These are phyloP conservation scores for Fraxinus sp. DNA, from an alignment of 305 asterid genomes.

Conservation along the genomic window DNA sequence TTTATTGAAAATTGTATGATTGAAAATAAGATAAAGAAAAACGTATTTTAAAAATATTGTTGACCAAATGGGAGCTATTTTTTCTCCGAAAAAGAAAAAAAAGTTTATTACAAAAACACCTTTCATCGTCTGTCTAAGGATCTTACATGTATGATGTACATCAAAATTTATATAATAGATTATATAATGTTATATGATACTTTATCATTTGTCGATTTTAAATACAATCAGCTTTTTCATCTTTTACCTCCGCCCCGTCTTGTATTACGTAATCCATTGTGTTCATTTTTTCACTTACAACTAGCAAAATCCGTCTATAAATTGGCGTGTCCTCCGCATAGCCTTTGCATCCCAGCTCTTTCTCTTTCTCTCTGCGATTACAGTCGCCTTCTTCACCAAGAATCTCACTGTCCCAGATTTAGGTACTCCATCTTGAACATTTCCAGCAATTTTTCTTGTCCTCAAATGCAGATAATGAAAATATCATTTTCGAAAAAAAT, in stretches of 20 bases:
- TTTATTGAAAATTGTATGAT: too few relatives aligned
- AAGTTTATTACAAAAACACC: neutral
- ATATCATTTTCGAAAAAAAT: constrained; percentile 5
- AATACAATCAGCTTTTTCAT: too few relatives aligned
- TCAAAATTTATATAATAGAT: too few relatives aligned
- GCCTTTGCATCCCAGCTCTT: constrained; percentile 27
- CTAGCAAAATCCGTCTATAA: constrained; percentile 25
- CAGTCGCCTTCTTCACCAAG: constrained; percentile 19
- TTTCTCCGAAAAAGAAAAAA: neutral
- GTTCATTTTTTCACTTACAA: neutral
- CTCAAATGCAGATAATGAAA: neutral
- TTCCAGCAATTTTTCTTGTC: constrained; percentile 8
- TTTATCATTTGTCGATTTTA: too few relatives aligned
- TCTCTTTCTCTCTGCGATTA: constrained; percentile 7
- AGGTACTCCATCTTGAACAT: constrained; percentile 34
- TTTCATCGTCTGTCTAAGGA: neutral
- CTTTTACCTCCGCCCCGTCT: too few relatives aligned
- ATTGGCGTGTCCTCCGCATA: constrained; percentile 2
- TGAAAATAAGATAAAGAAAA: too few relatives aligned
- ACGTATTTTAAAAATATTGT: too few relatives aligned
- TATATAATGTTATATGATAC: too few relatives aligned
- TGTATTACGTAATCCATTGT: too few relatives aligned
- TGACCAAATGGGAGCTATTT: too few relatives aligned
- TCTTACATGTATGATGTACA: too few relatives aligned
- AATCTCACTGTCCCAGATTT: constrained; percentile 31